These are phyloP conservation scores for Globisporangium spiculum DNA, from an alignment of 352 stramenopile genomes.

Conservation along the genomic window DNA sequence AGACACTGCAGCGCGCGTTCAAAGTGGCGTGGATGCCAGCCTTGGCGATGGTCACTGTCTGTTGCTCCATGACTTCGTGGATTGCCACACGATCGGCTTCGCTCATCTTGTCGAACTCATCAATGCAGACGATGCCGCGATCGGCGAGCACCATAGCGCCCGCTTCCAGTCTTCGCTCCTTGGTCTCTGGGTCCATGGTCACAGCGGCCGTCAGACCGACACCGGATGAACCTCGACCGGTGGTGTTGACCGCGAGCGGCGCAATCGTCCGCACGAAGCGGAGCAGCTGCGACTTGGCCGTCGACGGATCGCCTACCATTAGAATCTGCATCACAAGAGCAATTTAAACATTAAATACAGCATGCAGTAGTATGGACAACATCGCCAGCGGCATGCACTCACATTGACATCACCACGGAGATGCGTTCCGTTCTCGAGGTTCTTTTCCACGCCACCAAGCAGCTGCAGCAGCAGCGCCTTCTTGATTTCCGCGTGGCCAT, in stretches of 20 bases:
- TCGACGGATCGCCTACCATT: conserved; percentile 98
- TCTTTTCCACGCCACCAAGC: conserved; percentile 93
- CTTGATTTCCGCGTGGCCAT: conserved; percentile 98
- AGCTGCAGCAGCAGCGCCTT: conserved; percentile 86
- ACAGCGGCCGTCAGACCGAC: conserved; percentile 98
- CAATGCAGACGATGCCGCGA: conserved; percentile 98
- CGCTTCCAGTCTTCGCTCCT: conserved; percentile 93
- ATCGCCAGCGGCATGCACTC: conserved; percentile 15
- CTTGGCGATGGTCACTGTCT: conserved; percentile 99
- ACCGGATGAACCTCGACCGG: conserved; percentile 74
- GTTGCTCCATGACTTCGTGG: conserved; percentile 99
- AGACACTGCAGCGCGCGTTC: conserved; percentile 98
- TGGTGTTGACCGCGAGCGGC: conserved; percentile 91
- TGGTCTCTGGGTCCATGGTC: conserved; percentile 95
- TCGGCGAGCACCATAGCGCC: conserved; percentile 99
- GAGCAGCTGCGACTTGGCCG: conserved; percentile 98
- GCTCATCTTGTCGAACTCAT: conserved; percentile 99
- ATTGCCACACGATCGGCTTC: conserved; percentile 98
- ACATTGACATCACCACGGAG: conserved; percentile 99
- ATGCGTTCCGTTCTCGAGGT: conserved; percentile 98
- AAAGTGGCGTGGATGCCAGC: conserved; percentile 98
- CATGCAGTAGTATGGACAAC: conserved; percentile 43
- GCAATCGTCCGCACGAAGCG: conserved; percentile 95
- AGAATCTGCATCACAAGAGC: conserved; percentile 48
- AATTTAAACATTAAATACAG: conserved; percentile 29